These are phyloP conservation scores for Trichoderma koningii DNA, from an alignment of 2,329 filamentous ascomycete species.

Conservation along the genomic window DNA sequence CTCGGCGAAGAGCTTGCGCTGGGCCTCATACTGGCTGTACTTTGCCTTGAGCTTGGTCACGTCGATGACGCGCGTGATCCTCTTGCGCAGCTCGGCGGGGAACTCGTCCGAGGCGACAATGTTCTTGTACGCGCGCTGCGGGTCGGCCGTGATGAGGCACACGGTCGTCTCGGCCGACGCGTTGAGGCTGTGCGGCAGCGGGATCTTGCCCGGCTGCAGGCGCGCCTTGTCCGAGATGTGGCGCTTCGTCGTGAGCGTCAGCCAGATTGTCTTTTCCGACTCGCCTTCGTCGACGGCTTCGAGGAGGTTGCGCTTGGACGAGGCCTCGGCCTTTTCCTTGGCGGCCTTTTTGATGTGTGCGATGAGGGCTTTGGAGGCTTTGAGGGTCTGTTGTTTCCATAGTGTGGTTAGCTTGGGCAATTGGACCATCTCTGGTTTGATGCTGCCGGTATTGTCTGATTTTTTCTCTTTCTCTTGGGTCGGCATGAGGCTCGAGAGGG, in stretches of 20 bases:
- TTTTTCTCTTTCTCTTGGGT: too few relatives aligned
- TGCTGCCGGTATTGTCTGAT: not conserved
- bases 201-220: constrained; percentile 82
- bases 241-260: constrained; percentile 65
- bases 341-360: constrained; percentile 61
- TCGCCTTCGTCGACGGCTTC: constrained; percentile 47
- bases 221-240: constrained; percentile 71
- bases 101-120: constrained; percentile 74
- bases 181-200: constrained; percentile 75
- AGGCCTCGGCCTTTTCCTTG: constrained; percentile 48
- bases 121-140: constrained; percentile 88
- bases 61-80: constrained; percentile 77
- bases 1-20: constrained; percentile 78
- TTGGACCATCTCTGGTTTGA: not conserved
- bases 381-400: constrained; percentile 51
- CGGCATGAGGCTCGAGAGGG: not conserved
- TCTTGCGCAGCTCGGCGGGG: constrained; percentile 64
- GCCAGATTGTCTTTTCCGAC: constrained; percentile 59
- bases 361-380: constrained; percentile 64
- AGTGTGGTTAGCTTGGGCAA: constrained; percentile 23
- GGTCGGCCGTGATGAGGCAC: constrained; percentile 81
- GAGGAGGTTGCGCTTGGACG: constrained; percentile 60
- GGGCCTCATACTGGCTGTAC: constrained; percentile 85
- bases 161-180: constrained; percentile 65
- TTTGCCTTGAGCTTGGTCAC: constrained; percentile 77